Evolutionary conservation across 2,329 filamentous ascomycete species (phyloP), one percentile per base, ranked within the genome.

Genomic region (Fusarium oligoseptatum): DNA sequence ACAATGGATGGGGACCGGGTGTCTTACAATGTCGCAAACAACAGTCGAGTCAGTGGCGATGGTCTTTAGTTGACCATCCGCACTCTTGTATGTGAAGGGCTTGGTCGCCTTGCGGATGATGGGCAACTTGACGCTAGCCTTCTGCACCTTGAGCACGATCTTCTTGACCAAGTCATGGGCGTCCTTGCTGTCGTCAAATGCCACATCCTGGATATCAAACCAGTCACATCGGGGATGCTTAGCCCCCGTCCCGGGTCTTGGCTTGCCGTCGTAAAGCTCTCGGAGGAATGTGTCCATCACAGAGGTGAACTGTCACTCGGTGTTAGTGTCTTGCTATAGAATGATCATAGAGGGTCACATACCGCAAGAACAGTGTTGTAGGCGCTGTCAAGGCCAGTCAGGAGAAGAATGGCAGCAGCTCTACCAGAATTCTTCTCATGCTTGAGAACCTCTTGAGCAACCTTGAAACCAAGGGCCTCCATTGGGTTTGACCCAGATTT

Each of bases 341-440:
- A 24, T 10, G 17, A 4, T 17, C 12, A 6, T 11, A 15, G 10
- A n/a, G 17, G 15, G 10, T 15, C 11, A 55, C 62, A 62, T 64
- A 75, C 73, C 2, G 66, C 57, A 17, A 75, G 41, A 4, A 76
- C 72, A 2, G 71, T 36, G 60, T 73, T 70, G 60, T 72, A 74
- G 4, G 73, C 73, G 52, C 39, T 64, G 56, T 76, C 73, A 7
- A 76, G 65, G 6, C 71, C 63, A 29, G 70, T 68, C 22, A 76
- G 61, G 3, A 76, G 52, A 14, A 76, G 64, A 24, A 74, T 74
- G 6, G 71, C 71, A 12, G 73, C 65, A n/a, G 73, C 68, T 55
- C 52, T 70, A 1, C 63, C 37, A 8, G 27, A 9, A 22, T 73
- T 41, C 24, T 24, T 55, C 39, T 76, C 71, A 20, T 62, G 24